Base-by-base conservation (phyloP, 1,284 basidiomycete species). In the Cutaneotrichosporon spelunceum region DNA sequence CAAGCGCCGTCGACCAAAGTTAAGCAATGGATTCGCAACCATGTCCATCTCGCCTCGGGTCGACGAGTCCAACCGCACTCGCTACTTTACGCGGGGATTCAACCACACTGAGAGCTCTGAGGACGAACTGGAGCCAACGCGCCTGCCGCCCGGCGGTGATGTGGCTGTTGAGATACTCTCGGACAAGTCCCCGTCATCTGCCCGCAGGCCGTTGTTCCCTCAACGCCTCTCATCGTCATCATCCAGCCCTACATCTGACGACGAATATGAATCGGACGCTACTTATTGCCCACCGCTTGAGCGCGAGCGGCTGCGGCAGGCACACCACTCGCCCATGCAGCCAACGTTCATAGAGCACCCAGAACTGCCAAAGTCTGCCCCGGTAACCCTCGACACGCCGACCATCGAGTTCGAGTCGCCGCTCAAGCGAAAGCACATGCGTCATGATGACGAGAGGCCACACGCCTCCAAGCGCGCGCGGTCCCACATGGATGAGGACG, bases 1-100 rank as follows among this genome's bases (percentile, higher is more conserved):
- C 14, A 78, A 78, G 63, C 68, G 74, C 2, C 59, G 68, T 6
- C 62, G 74, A 44, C 73, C 73, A 0, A 76, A 78, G 53, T 64
- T 78, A 10, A 62, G 69, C 3, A 69, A 72, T 56, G 75, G 74
- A 4, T 76, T 78, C 60, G 67, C 66, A 13, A 64, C 71, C 36
- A 66, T 76, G 50, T 72, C 70, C 10, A 67, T 72, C 50, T 64
- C 62, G 1, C 66, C 59, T 21, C 48, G 30, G 11, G 23, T 19
- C 24, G 47, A 27, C 26, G 47, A 26, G 48, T 33, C 42, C 7
- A 36, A 48, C 10, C 47, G 27, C 9, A 23, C 48, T 10, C 36
- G 45, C 19, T 45, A 53, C 30, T 19, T 33, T 7, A 11, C 39
- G 16, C 39, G 19, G 39, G 39, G 19, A 16, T 4, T 8, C 6